phyloP scores from a whole-genome alignment of 805 yeast species.

The Crinitomyces ghanaensis region DNA sequence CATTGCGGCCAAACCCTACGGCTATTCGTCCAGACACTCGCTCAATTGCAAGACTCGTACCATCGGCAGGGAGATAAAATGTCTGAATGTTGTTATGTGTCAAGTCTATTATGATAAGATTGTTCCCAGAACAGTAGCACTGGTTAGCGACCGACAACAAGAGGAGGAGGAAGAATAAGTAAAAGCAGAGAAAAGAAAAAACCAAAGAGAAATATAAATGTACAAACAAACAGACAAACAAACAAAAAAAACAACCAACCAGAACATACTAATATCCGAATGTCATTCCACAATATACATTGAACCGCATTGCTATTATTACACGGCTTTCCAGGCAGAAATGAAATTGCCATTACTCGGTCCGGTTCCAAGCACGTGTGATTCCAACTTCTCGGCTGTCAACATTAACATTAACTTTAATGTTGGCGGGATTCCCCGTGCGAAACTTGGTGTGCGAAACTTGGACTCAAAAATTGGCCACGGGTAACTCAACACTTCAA shows the following conservation, averaged over 20 bases:
- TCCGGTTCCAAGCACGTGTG: no score
- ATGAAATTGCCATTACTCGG: constrained; percentile 18
- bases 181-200: neutral
- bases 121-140: constrained; percentile 82
- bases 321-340: constrained; percentile 82
- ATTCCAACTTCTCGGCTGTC: no score
- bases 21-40: constrained; percentile 39
- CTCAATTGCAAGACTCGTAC: constrained; percentile 55
- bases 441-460: no score
- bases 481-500: no score
- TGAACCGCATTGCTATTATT: constrained; percentile 41
- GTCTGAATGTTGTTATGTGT: constrained; percentile 57
- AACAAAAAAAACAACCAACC: no score
- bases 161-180: neutral
- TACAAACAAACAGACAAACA: no score
- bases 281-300: constrained; percentile 54
- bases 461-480: no score
- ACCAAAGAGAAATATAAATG: neutral
- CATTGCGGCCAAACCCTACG: constrained; percentile 14
- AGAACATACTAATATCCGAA: constrained; percentile 39
- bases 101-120: constrained; percentile 54
- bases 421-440: no score
- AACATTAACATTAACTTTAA: no score
- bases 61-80: constrained; percentile 55
- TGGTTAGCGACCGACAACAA: no score